phyloP scores from a whole-genome alignment of 345 rosid species.

The Pugionium dolabratum region DNA sequence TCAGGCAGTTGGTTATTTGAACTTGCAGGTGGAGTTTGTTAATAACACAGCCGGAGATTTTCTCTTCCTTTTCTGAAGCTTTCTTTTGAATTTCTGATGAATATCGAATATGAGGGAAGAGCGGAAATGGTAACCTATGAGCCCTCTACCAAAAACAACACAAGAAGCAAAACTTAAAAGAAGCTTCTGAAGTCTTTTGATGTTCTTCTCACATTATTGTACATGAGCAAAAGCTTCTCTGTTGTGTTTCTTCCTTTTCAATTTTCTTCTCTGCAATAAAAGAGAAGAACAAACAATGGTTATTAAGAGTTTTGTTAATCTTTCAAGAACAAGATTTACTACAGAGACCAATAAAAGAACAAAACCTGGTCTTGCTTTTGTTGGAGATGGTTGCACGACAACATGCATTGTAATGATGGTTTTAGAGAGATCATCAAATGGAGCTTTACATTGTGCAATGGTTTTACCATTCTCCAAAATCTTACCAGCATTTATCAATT shows the following conservation, averaged over 20 bases:
- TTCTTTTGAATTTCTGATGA: constrained; percentile 14
- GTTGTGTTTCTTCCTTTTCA: constrained; percentile 53
- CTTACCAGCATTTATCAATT: constrained; percentile 87
- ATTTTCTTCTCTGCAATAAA: constrained; percentile 69
- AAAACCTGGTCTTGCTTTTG: constrained; percentile 67
- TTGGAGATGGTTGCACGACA: constrained; percentile 76
- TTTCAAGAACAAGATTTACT: constrained; percentile 5
- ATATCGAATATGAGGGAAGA: not conserved
- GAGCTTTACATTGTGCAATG: constrained; percentile 79
- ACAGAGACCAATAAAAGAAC: constrained; percentile 1
- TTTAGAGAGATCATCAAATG: constrained; percentile 72
- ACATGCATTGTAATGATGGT: constrained; percentile 92
- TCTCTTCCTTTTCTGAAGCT: constrained; percentile 44
- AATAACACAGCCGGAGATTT: constrained; percentile 49
- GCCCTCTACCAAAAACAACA: constrained; percentile 14
- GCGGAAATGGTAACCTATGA: constrained; percentile 2
- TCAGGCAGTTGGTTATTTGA: constrained; percentile 37
- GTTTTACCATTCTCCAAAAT: constrained; percentile 83
- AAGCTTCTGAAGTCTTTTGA: not conserved
- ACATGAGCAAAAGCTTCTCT: not conserved
- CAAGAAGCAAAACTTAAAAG: constrained; percentile 18
- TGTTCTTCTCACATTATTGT: not conserved
- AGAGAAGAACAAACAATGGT: constrained; percentile 12
- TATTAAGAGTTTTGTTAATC: constrained; percentile 3
- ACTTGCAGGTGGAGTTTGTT: constrained; percentile 72